Base-by-base conservation (phyloP, 2,329 filamentous ascomycete species). In the Metarhizium humberi region DNA sequence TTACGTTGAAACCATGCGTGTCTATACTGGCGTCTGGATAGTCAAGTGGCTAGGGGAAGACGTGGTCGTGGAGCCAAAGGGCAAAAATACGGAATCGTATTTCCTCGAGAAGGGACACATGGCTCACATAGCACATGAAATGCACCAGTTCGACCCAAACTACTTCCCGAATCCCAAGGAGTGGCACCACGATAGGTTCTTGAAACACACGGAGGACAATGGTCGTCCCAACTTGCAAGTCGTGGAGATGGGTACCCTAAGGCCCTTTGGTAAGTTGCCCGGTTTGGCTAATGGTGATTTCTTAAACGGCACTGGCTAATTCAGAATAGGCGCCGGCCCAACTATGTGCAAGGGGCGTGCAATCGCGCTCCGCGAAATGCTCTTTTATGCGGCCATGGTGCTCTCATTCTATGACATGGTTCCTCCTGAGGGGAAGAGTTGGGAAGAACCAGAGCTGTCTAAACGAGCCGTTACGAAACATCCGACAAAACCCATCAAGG, bases 1-100 rank as follows among this genome's bases (percentile, higher is more conserved):
- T 2, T 73, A 74, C 46, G 58, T 73, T 5, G 73, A 76, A 57
- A 73, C 72, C 0, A 49, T 75, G 50, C 63, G 73, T 11, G 51
- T 74, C 0, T 73, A 75, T 32, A 67, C 70, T 16, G 65, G 66
- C 14, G 60, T 63, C 3, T 70, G 69, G 67, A 60, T 62, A 1
- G 60, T 68, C 48, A 67, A 63, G 20, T 61, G 58, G 45, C 53
- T 72, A 42, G 61, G 62, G n/a, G 59, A 71, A 53, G 70, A 74
- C 34, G 60, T 66, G 1, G 57, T 64, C 3, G 57, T 74, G 32
- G 64, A 66, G 38, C 61, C 61, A 18, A 64, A 58, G 29, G 59
- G 58, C 30, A 51, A 60, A 4, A 42, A 40, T 32, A 42, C 57
- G 7, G 63, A 59, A 4, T 56, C 61, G 4, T 71, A 64, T 50